Conservation (phyloP, 441 rosid species). For the Gossypium trilobum region DNA sequence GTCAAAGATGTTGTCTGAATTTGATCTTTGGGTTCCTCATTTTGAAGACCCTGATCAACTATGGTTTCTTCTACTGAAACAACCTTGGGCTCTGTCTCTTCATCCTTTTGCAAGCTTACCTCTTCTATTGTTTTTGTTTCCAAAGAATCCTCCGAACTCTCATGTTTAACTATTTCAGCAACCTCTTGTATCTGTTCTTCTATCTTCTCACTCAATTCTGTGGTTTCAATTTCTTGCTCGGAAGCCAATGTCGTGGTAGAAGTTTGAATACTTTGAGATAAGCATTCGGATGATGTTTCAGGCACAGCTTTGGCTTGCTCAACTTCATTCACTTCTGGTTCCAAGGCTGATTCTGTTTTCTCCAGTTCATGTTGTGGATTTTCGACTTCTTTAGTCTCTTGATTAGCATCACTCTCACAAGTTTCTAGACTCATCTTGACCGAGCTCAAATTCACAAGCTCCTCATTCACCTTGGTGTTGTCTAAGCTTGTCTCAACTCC, state of each 20-base stretch:
- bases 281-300: neutral
- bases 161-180: slow-evolving; percentile 14
- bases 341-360: slow-evolving; percentile 10
- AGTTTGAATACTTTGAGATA: slow-evolving; percentile 2
- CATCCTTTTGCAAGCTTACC: slow-evolving; percentile 16
- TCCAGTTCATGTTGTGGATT: slow-evolving; percentile 1
- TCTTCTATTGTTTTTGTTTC: slow-evolving; percentile 7
- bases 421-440: neutral
- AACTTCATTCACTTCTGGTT: slow-evolving; percentile 10
- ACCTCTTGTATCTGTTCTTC: slow-evolving; percentile 12
- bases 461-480: slow-evolving; percentile 17
- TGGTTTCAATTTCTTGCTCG: neutral
- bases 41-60: slow-evolving; percentile 9
- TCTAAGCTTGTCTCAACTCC: slow-evolving; percentile 16
- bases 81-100: slow-evolving; percentile 13
- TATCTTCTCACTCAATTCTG: slow-evolving; percentile 9
- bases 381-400: slow-evolving; percentile 3
- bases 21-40: slow-evolving; percentile 15
- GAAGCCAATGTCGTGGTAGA: neutral
- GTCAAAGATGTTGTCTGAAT: neutral
- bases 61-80: slow-evolving; percentile 8
- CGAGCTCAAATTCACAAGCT: neutral
- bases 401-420: neutral
- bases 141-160: slow-evolving; percentile 13
- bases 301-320: slow-evolving; percentile 15